These are phyloP conservation scores for Ramularia collo-cygni DNA, from an alignment of 2,329 filamentous ascomycete species.

Conservation along the genomic window DNA sequence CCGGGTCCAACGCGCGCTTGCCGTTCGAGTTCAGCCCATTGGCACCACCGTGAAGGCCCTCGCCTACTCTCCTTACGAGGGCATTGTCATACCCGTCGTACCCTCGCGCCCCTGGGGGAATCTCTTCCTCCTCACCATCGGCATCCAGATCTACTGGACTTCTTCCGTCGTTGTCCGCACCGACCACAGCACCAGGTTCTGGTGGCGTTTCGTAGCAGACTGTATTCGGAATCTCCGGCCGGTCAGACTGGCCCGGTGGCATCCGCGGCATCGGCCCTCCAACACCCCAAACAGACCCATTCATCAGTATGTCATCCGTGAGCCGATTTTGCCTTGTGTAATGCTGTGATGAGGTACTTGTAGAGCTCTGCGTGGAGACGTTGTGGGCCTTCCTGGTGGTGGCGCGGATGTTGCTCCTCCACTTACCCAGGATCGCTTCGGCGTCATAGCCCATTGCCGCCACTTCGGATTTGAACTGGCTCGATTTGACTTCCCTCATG, in stretches of 20 bases:
- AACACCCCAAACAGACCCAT: constrained; percentile 22
- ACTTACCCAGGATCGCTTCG: constrained; percentile 24
- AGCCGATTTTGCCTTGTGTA: constrained; percentile 1
- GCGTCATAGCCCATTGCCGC: constrained; percentile 22
- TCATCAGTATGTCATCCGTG: constrained; percentile 23
- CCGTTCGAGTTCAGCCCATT: no score
- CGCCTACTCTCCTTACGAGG: background rate
- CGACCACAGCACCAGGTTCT: constrained; percentile 22
- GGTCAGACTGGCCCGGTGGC: background rate
- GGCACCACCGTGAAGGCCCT: no score
- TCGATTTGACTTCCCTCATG: constrained; percentile 29
- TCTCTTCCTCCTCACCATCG: constrained; percentile 16
- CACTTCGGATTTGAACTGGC: constrained; percentile 9
- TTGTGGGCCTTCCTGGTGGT: constrained; percentile 12
- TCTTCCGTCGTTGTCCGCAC: constrained; percentile 17
- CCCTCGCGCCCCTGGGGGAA: background rate
- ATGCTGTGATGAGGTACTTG: background rate
- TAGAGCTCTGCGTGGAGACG: background rate
- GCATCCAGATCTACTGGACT: constrained; percentile 12
- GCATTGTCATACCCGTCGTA: constrained; percentile 5
- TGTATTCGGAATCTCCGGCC: background rate
- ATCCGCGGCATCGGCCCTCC: constrained; percentile 20
- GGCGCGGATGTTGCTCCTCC: constrained; percentile 22
- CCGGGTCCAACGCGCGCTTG: no score
- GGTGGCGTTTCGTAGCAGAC: constrained; percentile 26